A percentile compares a stretch with the other conserved stretches of the same genome.
Evolutionary conservation across 768 basidiomycete species (phyloP).

Genomic region (Tephrocybe sp.): DNA sequence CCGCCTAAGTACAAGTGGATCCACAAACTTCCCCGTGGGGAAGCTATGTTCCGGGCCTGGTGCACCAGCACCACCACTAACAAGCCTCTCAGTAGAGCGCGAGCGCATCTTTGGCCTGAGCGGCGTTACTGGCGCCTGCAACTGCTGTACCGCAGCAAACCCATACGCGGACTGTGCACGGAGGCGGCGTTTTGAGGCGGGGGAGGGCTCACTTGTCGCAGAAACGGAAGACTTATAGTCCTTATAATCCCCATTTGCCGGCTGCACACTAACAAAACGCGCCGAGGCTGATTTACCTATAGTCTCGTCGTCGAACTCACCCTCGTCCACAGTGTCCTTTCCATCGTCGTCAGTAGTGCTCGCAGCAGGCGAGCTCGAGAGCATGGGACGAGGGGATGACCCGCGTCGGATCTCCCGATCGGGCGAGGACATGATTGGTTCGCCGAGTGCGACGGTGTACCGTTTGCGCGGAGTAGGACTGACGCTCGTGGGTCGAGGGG

Average conservation of each 20-base stretch:
- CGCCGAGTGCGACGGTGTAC: conserved; percentile 84
- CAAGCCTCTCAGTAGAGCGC: conserved; percentile 37
- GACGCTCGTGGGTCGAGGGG: conserved; percentile 51
- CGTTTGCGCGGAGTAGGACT: conserved; percentile 80
- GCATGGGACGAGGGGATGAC: conserved; percentile 26
- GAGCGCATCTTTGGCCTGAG: conserved; percentile 37
- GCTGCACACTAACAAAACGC: conserved; percentile 20
- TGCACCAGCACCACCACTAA: neutral
- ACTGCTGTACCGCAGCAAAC: conserved; percentile 35
- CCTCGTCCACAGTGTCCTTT: conserved; percentile 38
- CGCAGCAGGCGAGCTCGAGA: conserved; percentile 37
- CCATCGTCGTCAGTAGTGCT: conserved; percentile 22
- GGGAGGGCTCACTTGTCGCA: conserved; percentile 17
- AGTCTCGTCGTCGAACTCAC: conserved; percentile 54
- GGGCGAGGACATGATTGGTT: conserved; percentile 55
- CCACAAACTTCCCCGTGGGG: conserved; percentile 58
- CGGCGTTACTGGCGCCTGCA: conserved; percentile 31
- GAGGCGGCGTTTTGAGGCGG: conserved; percentile 32
- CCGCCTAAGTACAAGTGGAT: conserved; percentile 70
- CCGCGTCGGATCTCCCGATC: conserved; percentile 15
- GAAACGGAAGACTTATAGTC: neutral
- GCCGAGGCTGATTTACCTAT: conserved; percentile 55
- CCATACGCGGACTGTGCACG: conserved; percentile 66
- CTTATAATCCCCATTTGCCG: conserved; percentile 26
- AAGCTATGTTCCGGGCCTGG: conserved; percentile 27